A percentile compares a stretch with the other conserved stretches of the same genome.
Evolutionary conservation across 768 basidiomycete genomes (phyloP).

Genomic region (Kwoniella heveanensis): DNA sequence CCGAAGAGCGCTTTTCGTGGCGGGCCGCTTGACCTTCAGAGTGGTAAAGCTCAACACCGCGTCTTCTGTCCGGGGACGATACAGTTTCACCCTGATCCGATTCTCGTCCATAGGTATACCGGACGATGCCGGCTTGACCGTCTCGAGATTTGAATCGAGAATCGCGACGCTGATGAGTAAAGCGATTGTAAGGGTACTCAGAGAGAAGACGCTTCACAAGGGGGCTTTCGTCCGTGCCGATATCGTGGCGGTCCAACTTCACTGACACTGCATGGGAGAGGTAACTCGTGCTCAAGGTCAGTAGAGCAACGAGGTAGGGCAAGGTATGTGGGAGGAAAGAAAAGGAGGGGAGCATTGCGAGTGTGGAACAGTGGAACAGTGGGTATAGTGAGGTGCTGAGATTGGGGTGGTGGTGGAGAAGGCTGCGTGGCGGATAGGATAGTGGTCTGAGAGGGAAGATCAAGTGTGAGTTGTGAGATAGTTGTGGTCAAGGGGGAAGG

Average conservation of each 20-base stretch:
- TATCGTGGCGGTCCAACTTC: background rate
- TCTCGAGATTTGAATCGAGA: background rate
- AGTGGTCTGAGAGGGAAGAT: too few relatives aligned
- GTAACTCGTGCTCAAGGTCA: background rate
- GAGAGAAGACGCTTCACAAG: background rate
- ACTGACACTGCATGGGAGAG: background rate
- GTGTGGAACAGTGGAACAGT: too few relatives aligned
- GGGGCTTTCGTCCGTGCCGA: background rate
- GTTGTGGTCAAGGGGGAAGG: too few relatives aligned
- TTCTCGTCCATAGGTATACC: background rate
- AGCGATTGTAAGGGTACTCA: background rate
- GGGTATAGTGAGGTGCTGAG: too few relatives aligned
- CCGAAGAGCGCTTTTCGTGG: conserved; percentile 2
- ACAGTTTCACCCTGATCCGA: background rate
- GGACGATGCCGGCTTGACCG: background rate
- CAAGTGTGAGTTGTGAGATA: background rate
- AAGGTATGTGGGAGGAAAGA: background rate
- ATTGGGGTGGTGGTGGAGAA: background rate
- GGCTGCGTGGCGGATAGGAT: background rate
- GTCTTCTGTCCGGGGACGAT: background rate
- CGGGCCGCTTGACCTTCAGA: too few relatives aligned
- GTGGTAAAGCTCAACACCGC: background rate
- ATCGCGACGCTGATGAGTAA: background rate
- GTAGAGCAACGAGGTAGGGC: background rate
- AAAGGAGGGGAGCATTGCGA: background rate